Conservation (phyloP, 2,329 filamentous ascomycete genomes). For the Sarocladium kiliense region DNA sequence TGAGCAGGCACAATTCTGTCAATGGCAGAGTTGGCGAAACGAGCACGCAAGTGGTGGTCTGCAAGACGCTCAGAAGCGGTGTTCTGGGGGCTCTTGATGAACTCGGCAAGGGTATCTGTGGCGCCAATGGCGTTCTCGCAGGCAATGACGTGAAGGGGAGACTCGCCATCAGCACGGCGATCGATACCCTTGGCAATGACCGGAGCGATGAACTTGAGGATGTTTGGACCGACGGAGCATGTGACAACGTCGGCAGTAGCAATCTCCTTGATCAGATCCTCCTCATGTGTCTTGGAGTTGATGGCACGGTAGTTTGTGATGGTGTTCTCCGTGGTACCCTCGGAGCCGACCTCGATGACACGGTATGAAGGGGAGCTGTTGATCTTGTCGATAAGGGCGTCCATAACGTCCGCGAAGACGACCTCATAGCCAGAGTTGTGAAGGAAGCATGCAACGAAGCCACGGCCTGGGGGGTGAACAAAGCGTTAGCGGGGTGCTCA, state of each 20-base stretch:
- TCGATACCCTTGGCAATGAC: conserved; percentile 94
- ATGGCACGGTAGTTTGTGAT: conserved; percentile 97
- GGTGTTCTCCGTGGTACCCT: conserved; percentile 72
- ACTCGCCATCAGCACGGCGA: conserved; percentile 55
- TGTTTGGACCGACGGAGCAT: conserved; percentile 92
- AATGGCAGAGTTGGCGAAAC: conserved; percentile 96
- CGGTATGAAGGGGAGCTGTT: conserved; percentile 74
- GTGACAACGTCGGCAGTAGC: conserved; percentile 85
- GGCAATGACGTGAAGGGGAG: conserved; percentile 85
- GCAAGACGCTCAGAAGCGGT: conserved; percentile 63
- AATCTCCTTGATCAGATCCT: conserved; percentile 78
- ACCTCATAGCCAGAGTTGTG: conserved; percentile 95
- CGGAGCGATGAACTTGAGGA: conserved; percentile 93
- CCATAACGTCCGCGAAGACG: conserved; percentile 92
- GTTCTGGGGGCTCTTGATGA: conserved; percentile 72
- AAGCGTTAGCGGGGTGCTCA: conserved; percentile 13
- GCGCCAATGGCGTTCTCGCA: conserved; percentile 98
- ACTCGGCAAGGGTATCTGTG: conserved; percentile 77
- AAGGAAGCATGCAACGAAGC: conserved; percentile 86
- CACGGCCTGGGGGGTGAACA: conserved; percentile 46
- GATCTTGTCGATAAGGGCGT: conserved; percentile 72
- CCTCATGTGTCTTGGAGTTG: conserved; percentile 85
- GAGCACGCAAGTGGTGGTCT: conserved; percentile 67
- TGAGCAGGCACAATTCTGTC: conserved; percentile 97
- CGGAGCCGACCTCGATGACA: conserved; percentile 85